Evolutionary conservation across 257 asterid species (phyloP).

Genomic region (Petunia secreta): DNA sequence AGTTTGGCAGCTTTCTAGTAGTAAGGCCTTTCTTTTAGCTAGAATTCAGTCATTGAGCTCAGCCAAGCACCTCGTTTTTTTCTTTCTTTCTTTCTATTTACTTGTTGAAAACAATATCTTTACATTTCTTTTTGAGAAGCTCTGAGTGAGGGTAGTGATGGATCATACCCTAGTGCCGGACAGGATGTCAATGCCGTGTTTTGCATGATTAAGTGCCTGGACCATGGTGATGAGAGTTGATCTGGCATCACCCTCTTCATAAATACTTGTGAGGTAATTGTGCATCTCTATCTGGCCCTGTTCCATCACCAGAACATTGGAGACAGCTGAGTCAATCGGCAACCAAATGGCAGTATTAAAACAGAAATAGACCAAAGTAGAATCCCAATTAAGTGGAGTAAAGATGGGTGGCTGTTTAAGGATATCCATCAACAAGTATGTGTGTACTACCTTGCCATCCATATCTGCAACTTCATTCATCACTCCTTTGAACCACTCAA

Average conservation of each 20-base stretch:
- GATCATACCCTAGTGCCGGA: slow-evolving; percentile 85
- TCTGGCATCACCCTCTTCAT: slow-evolving; percentile 94
- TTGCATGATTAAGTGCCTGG: slow-evolving; percentile 93
- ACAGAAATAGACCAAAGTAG: background rate
- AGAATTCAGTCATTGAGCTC: background rate
- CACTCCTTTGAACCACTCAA: slow-evolving; percentile 96
- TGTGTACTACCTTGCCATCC: slow-evolving; percentile 68
- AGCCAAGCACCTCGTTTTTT: background rate
- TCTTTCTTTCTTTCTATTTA: background rate
- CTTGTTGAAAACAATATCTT: background rate
- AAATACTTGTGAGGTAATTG: slow-evolving; percentile 85
- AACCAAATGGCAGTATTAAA: background rate
- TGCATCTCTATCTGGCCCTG: slow-evolving; percentile 97
- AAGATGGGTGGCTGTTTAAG: background rate
- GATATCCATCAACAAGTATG: background rate
- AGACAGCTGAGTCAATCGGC: slow-evolving; percentile 18
- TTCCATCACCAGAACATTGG: slow-evolving; percentile 29
- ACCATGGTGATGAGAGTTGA: slow-evolving; percentile 94
- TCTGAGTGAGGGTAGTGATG: background rate
- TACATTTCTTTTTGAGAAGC: background rate
- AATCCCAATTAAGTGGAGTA: background rate
- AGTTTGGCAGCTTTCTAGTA: background rate
- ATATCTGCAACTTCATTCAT: slow-evolving; percentile 92
- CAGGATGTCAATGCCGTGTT: slow-evolving; percentile 90
- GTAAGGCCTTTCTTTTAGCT: background rate